Evolutionary conservation across 75 land plant species (phyloP).

Genomic region (Pinus taeda): DNA sequence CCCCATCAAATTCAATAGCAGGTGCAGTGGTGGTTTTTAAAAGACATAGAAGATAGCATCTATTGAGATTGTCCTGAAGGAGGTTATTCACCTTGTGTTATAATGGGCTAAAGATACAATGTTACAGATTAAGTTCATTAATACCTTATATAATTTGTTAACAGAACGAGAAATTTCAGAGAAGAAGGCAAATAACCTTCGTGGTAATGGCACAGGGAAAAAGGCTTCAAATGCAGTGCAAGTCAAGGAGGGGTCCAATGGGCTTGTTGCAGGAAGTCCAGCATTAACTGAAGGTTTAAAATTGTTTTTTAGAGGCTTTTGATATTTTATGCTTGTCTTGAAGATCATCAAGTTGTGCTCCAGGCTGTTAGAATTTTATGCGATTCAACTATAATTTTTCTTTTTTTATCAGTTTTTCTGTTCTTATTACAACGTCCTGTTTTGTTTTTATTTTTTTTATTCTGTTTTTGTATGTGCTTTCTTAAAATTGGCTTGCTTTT

Average conservation of each 20-base stretch:
- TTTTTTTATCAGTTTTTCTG: too few relatives aligned
- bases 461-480: too few relatives aligned
- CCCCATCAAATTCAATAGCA: constrained; percentile 45
- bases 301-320: neutral
- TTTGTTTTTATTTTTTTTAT: too few relatives aligned
- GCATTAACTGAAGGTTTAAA: constrained; percentile 14
- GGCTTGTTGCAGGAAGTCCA: constrained; percentile 45
- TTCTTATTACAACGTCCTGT: too few relatives aligned
- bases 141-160: neutral
- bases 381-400: too few relatives aligned
- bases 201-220: constrained; percentile 38
- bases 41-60: neutral
- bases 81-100: neutral
- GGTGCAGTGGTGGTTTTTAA: constrained; percentile 21
- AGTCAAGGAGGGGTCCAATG: constrained; percentile 51
- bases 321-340: neutral
- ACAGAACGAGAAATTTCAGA: constrained; percentile 42
- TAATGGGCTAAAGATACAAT: neutral
- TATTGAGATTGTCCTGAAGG: neutral
- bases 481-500: too few relatives aligned
- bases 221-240: constrained; percentile 45
- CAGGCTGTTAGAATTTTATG: neutral
- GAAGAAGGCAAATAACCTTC: constrained; percentile 27
- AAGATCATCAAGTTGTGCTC: neutral
- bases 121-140: neutral